Evolutionary conservation across 2,329 filamentous ascomycete species (phyloP), one percentile per base, ranked within the genome.

Genomic region (Akanthomyces muscarius): DNA sequence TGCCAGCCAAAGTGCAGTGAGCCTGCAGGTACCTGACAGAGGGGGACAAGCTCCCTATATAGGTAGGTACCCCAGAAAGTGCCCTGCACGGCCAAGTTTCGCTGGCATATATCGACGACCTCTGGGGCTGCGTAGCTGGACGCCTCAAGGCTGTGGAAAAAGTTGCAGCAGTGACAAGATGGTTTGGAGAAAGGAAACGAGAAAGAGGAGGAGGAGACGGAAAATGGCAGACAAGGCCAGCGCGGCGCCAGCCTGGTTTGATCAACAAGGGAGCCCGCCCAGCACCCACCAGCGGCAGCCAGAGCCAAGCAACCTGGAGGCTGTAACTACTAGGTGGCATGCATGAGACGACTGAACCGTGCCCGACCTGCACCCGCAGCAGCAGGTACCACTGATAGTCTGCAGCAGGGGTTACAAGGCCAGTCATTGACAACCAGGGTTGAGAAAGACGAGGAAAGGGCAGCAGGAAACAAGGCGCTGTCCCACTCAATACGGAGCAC

Each of bases 211-310:
- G 16, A 59, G 25, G 45, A 18, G 53, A 30, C n/a, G n/a, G 13
- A 25, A 33, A 58, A 48, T 21, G 44, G 18, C 54, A 45, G 38
- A 41, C 53, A 45, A 56, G 33, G 33, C 53, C 56, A 30, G 38
- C 55, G 42, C 56, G 38, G 59, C 50, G 38, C 50, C 59, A 47
- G 59, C 50, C 59, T 55, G 51, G 59, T 61, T 52, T 55, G 50
- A 61, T 61, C 50, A 55, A 55, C 59, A 61, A 55, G 50, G 59
- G 51, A 61, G 50, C 41, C 41, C 21, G 51, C 59, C 51, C 51
- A 16, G 38, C 38, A 25, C 13, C 42, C 21, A 50, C 23, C 58
- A 25, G 45, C 47, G 21, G 44, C 38, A 21, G 25, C n/a, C 38
- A 52, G 21, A 33, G 56, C 16, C 25, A 57, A 57, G n/a, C 16